Evolutionary conservation across 257 asterid genomes (phyloP).

Genomic region (Schizonepeta tenuifolia): DNA sequence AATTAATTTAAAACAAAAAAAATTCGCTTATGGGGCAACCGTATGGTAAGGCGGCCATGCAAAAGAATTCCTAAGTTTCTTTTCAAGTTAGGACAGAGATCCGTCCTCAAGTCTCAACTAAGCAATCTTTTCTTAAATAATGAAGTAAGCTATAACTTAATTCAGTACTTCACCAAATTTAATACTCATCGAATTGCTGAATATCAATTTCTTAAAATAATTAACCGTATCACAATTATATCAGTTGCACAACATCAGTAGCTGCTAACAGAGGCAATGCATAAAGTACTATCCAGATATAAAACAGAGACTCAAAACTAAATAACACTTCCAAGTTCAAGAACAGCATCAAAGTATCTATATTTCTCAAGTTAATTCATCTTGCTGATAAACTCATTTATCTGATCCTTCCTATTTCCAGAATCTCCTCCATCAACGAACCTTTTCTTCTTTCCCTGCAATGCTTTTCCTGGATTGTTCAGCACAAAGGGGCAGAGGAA

Average conservation of each 20-base stretch:
- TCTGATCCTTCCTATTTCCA: conserved; percentile 72
- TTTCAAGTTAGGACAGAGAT: too few relatives aligned
- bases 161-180: too few relatives aligned
- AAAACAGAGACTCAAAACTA: neutral
- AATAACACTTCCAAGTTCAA: neutral
- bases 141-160: too few relatives aligned
- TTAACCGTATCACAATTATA: neutral
- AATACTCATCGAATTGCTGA: too few relatives aligned
- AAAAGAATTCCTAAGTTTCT: too few relatives aligned
- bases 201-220: neutral
- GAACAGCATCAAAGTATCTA: neutral
- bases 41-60: too few relatives aligned
- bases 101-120: too few relatives aligned
- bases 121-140: too few relatives aligned
- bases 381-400: conserved; percentile 74
- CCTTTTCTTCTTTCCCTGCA: conserved; percentile 75
- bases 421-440: conserved; percentile 88
- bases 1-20: too few relatives aligned
- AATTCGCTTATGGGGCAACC: too few relatives aligned
- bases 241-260: neutral
- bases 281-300: neutral
- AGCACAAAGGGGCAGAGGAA: conserved; percentile 80
- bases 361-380: conserved; percentile 60
- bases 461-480: conserved; percentile 76
- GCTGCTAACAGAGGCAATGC: neutral